A percentile compares a stretch with the other conserved stretches of the same genome.
Conservation (phyloP, 2,329 filamentous ascomycete species). For the Aureobasidium sp. region DNA sequence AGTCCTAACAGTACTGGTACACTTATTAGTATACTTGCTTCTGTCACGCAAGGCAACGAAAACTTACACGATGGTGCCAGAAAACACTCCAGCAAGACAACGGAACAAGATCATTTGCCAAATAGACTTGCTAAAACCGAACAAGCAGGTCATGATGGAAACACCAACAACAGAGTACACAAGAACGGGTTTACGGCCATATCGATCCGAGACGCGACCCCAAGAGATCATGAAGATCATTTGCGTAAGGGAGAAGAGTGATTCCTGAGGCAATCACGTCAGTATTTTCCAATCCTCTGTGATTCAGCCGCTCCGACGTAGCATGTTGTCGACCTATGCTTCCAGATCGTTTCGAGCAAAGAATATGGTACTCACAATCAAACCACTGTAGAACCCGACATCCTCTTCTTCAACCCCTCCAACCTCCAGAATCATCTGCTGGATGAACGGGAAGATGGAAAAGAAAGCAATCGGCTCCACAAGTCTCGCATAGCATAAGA, state of each 20-base stretch:
- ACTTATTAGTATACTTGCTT: not conserved
- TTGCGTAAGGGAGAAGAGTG: conserved; percentile 64
- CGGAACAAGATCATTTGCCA: conserved; percentile 67
- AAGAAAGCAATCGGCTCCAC: conserved; percentile 78
- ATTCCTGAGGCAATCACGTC: conserved; percentile 29
- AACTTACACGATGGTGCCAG: conserved; percentile 53
- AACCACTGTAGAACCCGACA: conserved; percentile 69
- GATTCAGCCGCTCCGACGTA: not conserved
- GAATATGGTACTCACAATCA: conserved; percentile 41
- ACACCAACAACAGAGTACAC: conserved; percentile 59
- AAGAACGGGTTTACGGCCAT: conserved; percentile 65
- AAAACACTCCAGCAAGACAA: conserved; percentile 63
- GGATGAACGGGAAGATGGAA: conserved; percentile 72
- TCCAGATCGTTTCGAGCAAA: no score
- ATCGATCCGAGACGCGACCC: conserved; percentile 57
- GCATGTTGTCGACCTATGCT: not conserved
- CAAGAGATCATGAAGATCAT: conserved; percentile 70
- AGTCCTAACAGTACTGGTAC: conserved; percentile 51
- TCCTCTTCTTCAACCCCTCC: conserved; percentile 54
- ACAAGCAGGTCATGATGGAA: conserved; percentile 50
- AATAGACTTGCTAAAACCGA: conserved; percentile 58
- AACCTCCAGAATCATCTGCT: conserved; percentile 62
- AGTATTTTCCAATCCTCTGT: not conserved
- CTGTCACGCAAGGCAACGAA: not conserved
- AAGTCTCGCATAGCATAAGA: conserved; percentile 64